Conservation (phyloP, 2,329 filamentous ascomycete genomes). For the Proliferodiscus dingleyae region DNA sequence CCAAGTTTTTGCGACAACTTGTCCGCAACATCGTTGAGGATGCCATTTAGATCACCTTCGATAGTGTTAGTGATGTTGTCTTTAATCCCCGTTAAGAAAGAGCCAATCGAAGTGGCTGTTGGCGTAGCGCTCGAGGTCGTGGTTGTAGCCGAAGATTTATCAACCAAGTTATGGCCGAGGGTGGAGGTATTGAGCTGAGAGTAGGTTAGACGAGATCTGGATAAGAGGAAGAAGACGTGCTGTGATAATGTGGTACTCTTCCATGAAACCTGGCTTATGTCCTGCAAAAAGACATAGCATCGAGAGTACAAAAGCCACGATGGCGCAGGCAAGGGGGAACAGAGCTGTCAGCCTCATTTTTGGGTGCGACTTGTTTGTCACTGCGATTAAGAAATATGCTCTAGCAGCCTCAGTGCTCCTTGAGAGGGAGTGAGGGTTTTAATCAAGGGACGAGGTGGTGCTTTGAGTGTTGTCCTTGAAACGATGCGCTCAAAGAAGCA, state of each 20-base stretch:
- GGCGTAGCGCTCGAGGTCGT: slow-evolving; percentile 20
- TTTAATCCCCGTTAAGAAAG: slow-evolving; percentile 31
- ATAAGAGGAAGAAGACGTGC: slow-evolving; percentile 32
- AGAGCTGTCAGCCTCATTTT: slow-evolving; percentile 44
- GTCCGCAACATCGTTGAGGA: slow-evolving; percentile 33
- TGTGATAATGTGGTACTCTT: slow-evolving; percentile 52
- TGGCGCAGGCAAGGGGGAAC: slow-evolving; percentile 45
- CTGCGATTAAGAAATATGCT: background rate
- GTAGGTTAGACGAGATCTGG: slow-evolving; percentile 3
- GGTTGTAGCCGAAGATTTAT: slow-evolving; percentile 16
- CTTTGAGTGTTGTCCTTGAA: background rate
- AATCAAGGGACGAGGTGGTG: background rate
- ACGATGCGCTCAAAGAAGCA: background rate
- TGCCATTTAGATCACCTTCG: slow-evolving; percentile 30
- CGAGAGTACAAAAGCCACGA: slow-evolving; percentile 51
- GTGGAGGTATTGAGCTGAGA: slow-evolving; percentile 51
- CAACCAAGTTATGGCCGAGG: slow-evolving; percentile 38
- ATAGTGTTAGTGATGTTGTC: slow-evolving; percentile 37
- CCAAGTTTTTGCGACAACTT: slow-evolving; percentile 44
- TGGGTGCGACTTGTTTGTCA: background rate
- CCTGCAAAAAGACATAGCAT: slow-evolving; percentile 59
- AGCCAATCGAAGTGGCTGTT: slow-evolving; percentile 24
- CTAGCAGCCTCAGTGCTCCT: too few relatives aligned
- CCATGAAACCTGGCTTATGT: slow-evolving; percentile 49
- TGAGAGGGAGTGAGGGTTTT: background rate